A percentile compares a stretch with the other conserved stretches of the same genome.
Evolutionary conservation across 257 asterid species (phyloP).

Genomic region (Vinca minor): DNA sequence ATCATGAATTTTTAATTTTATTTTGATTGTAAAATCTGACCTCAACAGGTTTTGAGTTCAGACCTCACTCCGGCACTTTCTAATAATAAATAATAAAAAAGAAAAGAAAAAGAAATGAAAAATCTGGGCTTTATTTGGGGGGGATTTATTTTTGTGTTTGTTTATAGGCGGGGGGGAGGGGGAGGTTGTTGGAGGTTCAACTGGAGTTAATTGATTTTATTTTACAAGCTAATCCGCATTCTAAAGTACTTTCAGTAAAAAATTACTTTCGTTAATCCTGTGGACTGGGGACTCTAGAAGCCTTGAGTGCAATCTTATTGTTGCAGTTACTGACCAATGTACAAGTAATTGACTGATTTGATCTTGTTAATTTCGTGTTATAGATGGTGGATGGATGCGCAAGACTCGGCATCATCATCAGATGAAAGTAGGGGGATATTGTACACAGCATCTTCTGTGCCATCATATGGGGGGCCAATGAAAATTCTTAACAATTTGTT

Average conservation of each 20-base stretch:
- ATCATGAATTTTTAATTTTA: background rate
- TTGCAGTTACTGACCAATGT: background rate
- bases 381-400: slow-evolving; percentile 99
- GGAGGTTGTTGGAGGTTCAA: background rate
- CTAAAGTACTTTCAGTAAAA: background rate
- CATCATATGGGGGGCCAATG: slow-evolving; percentile 80
- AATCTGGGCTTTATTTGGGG: too few relatives aligned
- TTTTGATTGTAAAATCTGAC: background rate
- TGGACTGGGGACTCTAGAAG: slow-evolving; percentile 3
- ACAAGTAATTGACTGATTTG: background rate
- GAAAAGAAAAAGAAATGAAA: too few relatives aligned
- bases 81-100: too few relatives aligned
- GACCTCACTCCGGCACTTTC: too few relatives aligned
- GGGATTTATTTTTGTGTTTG: background rate
- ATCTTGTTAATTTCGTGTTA: slow-evolving; percentile 4
- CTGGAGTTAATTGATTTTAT: background rate
- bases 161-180: too few relatives aligned
- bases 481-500: slow-evolving; percentile 73
- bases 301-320: background rate
- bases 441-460: slow-evolving; percentile 52
- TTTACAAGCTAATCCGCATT: background rate
- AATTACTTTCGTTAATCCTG: background rate
- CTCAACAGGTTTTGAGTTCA: too few relatives aligned
- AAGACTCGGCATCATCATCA: slow-evolving; percentile 35
- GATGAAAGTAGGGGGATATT: slow-evolving; percentile 53